A percentile compares a stretch with the other conserved stretches of the same genome.
Conservation (phyloP, 805 yeast genomes). For the Ogataea kodamae region DNA sequence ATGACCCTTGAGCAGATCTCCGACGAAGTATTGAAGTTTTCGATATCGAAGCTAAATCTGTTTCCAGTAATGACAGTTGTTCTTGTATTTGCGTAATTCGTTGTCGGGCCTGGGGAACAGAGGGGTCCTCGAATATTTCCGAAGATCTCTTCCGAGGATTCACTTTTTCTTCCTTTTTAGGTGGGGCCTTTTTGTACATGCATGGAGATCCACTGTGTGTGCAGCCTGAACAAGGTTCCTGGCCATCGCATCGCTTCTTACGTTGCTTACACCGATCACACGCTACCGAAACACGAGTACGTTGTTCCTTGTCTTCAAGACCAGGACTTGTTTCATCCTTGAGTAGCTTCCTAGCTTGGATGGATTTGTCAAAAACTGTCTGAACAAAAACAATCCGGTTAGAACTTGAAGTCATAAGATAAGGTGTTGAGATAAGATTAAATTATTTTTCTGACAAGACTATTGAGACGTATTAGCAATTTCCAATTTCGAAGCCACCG, state of each 20-base stretch:
- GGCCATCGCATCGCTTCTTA: conserved; percentile 19
- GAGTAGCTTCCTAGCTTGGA: background rate
- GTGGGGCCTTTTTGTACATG: background rate
- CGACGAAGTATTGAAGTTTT: background rate
- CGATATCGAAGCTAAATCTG: background rate
- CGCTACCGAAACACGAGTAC: conserved; percentile 10
- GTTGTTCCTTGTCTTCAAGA: background rate
- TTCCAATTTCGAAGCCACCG: conserved; percentile 18
- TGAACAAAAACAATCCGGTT: conserved; percentile 11
- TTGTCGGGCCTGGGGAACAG: background rate
- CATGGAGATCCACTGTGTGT: conserved; percentile 2
- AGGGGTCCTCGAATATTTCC: background rate
- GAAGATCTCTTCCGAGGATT: background rate
- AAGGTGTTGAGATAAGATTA: too few relatives aligned
- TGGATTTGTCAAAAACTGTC: conserved; percentile 12
- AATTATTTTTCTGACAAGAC: background rate
- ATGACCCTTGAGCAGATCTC: conserved; percentile 2
- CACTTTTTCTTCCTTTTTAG: background rate
- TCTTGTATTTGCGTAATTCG: conserved; percentile 3
- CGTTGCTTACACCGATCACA: conserved; percentile 18
- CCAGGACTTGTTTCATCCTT: background rate
- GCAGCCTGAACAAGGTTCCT: conserved; percentile 12
- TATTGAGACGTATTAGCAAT: conserved; percentile 18
- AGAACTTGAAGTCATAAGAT: conserved; percentile 3
- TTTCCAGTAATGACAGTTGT: conserved; percentile 3